Base-by-base conservation (phyloP, 257 asterid genomes). In the Salvia splendens region DNA sequence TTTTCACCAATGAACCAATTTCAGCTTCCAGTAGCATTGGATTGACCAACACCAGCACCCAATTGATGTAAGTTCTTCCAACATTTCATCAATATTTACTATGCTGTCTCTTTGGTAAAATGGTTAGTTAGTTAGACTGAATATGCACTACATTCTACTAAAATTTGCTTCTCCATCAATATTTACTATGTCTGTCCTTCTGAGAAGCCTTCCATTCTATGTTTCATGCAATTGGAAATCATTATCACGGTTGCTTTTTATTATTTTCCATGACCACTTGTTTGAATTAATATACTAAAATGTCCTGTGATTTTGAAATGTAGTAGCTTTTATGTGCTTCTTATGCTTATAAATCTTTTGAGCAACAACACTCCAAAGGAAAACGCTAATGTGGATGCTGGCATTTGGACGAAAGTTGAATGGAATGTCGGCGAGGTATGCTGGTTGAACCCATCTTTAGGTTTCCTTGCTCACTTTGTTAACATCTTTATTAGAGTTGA, bases 341-440 rank as follows among this genome's bases (percentile, higher is more conserved):
- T 47, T 17, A 71, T 41, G 38, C 58, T 35, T 71, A 41, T 41
- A 42, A 46, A 73, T 52, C 17, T 50, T 46, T n/a, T 80, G 84
- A 89, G 91, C 59, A 56, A 45, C 76, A 72, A 11, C 71, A 30
- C 38, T 65, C 79, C 66, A 12, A 78, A 69, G 54, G 80, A 46
- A 65, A 76, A 65, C 33, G 9, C 30, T 53, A 63, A 46, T 54
- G 84, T 75, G 47, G 95, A 91, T 47, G 74, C 71, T 65, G 77
- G 84, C 81, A 59, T 87, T 65, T 90, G 97, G 99, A 53, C 38
- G 17, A 85, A 81, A 65, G 66, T 80, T 42, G 81, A 75, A 60
- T 86, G 95, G 96, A 79, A 78, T 54, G 71, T 57, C 55, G 94
- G 96, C 80, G 94, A 87, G 95, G 96, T 86, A 33, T 38, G 49